These are phyloP conservation scores for Zizania latifolia DNA, from an alignment of 176 grass and related monocot species.

Conservation along the genomic window DNA sequence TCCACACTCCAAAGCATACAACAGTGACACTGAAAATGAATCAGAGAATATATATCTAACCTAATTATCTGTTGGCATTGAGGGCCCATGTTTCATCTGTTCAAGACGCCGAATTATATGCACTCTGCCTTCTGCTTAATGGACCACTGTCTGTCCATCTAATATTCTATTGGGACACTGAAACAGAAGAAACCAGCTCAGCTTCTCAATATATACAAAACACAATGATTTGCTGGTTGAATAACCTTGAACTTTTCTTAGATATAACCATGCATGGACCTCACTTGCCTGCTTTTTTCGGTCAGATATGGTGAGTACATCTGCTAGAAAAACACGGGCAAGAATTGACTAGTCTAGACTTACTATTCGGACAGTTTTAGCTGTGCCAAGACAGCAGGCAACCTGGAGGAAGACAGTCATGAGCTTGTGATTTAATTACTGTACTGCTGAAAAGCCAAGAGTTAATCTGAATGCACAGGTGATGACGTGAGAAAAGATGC, in stretches of 20 bases:
- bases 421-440: neutral
- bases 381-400: neutral
- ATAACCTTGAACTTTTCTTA: neutral
- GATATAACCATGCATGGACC: neutral
- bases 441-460: neutral
- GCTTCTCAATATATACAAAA: slow-evolving; percentile 18
- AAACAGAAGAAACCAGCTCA: slow-evolving; percentile 16
- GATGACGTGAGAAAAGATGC: slow-evolving; percentile 4
- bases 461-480: slow-evolving; percentile 4
- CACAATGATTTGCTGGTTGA: neutral
- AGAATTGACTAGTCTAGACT: neutral
- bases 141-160: slow-evolving; percentile 37
- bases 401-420: slow-evolving; percentile 13
- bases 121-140: slow-evolving; percentile 27
- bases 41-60: slow-evolving; percentile 29
- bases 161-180: slow-evolving; percentile 25
- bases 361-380: neutral
- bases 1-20: slow-evolving; percentile 21
- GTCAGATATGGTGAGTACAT: neutral
- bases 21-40: slow-evolving; percentile 19
- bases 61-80: slow-evolving; percentile 27
- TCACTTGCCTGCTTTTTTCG: neutral
- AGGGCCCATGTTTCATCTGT: slow-evolving; percentile 34
- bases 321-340: neutral
- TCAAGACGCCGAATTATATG: slow-evolving; percentile 35